These are phyloP conservation scores for Fusarium sp. DNA, from an alignment of 2,329 filamentous ascomycete species.

Conservation along the genomic window DNA sequence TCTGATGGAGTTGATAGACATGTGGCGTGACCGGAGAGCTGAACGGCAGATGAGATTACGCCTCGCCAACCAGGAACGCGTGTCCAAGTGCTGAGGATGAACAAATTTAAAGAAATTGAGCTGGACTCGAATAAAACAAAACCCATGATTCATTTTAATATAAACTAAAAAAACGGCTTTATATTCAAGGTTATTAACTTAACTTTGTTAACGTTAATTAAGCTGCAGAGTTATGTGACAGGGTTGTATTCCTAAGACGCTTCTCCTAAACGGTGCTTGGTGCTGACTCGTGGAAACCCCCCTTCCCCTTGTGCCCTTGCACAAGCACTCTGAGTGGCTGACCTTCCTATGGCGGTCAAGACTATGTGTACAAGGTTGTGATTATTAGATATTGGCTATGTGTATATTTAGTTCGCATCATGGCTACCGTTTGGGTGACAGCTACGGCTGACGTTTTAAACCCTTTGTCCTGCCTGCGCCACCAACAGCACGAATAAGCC, in stretches of 20 bases:
- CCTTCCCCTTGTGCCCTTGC: neutral
- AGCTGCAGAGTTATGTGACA: neutral
- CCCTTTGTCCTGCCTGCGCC: neutral
- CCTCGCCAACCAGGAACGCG: neutral
- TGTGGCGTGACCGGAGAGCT: constrained; percentile 1
- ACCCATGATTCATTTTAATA: neutral
- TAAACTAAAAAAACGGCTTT: neutral
- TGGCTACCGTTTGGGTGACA: neutral
- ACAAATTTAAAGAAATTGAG: neutral
- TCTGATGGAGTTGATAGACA: constrained; percentile 6
- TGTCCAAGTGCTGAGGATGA: neutral
- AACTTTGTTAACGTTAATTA: neutral
- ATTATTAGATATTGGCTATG: neutral
- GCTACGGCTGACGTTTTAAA: neutral
- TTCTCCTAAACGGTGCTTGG: neutral
- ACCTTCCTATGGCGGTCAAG: neutral
- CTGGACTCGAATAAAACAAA: neutral
- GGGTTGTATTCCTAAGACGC: neutral
- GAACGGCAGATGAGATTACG: neutral
- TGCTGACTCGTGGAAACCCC: neutral
- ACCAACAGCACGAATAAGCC: neutral
- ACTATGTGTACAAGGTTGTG: neutral
- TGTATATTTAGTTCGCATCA: neutral
- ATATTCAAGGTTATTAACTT: neutral
- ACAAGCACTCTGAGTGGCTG: neutral